Evolutionary conservation across 2,329 filamentous ascomycete species (phyloP).

Genomic region (Fusarium nisikadoi): DNA sequence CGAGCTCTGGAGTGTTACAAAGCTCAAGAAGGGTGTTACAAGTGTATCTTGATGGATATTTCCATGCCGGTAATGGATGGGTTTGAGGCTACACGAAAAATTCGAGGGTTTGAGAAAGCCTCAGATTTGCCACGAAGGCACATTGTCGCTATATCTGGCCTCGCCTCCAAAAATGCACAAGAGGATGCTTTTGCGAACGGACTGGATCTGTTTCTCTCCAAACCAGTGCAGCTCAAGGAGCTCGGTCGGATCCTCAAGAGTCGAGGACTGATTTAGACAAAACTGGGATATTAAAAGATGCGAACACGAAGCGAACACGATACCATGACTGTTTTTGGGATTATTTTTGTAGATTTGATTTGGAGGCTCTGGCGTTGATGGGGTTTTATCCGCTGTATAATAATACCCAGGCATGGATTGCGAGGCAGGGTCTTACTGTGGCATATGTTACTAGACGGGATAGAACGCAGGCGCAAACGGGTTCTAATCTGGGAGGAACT

Average conservation of each 20-base stretch:
- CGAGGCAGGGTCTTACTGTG: not conserved
- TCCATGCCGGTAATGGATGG: slow-evolving; percentile 69
- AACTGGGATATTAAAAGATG: not conserved
- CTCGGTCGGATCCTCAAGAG: slow-evolving; percentile 41
- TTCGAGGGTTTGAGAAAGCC: slow-evolving; percentile 61
- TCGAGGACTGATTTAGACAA: slow-evolving; percentile 11
- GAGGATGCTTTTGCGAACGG: slow-evolving; percentile 65
- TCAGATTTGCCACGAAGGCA: slow-evolving; percentile 52
- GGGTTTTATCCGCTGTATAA: slow-evolving; percentile 17
- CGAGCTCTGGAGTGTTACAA: slow-evolving; percentile 49
- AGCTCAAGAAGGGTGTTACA: slow-evolving; percentile 35
- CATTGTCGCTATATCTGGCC: slow-evolving; percentile 64
- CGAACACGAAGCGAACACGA: slow-evolving; percentile 19
- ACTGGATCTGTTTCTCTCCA: slow-evolving; percentile 66
- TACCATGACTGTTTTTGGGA: not conserved
- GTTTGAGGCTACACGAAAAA: slow-evolving; percentile 60
- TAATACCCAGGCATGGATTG: not conserved
- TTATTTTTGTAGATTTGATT: not conserved
- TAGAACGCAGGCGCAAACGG: slow-evolving; percentile 15
- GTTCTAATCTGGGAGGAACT: not conserved
- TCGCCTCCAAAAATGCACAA: slow-evolving; percentile 61
- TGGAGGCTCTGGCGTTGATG: not conserved
- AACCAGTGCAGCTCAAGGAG: slow-evolving; percentile 60
- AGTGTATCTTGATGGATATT: slow-evolving; percentile 59
- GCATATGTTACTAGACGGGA: slow-evolving; percentile 25